These are phyloP conservation scores for Henckelia pumila DNA, from an alignment of 257 asterid genomes.

Conservation along the genomic window DNA sequence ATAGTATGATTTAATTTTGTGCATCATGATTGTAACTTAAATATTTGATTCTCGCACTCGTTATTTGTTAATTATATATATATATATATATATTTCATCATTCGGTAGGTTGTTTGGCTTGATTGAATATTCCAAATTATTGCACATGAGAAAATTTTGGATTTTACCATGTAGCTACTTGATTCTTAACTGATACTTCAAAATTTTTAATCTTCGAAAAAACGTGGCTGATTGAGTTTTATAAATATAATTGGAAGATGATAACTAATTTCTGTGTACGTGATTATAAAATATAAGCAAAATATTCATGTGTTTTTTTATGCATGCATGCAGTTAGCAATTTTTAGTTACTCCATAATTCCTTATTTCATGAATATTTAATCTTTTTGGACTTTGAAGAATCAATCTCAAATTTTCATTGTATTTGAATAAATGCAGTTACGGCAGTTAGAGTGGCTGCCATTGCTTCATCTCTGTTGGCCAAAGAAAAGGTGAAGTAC, in stretches of 20 bases:
- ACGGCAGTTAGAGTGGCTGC: constrained; percentile 19
- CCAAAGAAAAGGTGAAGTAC: constrained; percentile 1
- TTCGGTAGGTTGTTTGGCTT: background rate
- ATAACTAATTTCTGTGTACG: too few species aligned
- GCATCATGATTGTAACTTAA: background rate
- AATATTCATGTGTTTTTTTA: too few species aligned
- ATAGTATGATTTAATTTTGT: background rate
- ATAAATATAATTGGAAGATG: too few species aligned
- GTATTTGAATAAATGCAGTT: constrained; percentile 20
- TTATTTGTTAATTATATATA: too few species aligned
- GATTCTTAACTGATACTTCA: too few species aligned
- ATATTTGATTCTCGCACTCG: background rate
- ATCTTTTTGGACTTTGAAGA: background rate
- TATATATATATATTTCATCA: too few species aligned
- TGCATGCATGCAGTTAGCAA: too few species aligned
- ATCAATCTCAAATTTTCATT: background rate
- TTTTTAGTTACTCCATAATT: background rate
- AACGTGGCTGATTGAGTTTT: too few species aligned
- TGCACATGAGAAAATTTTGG: background rate
- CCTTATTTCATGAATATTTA: background rate
- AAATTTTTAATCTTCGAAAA: too few species aligned
- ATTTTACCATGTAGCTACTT: too few species aligned
- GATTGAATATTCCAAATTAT: background rate
- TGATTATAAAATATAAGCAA: too few species aligned
- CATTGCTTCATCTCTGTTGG: constrained; percentile 23